These are phyloP conservation scores for Trichoderma oligosporum DNA, from an alignment of 2,329 filamentous ascomycete species.

Conservation along the genomic window DNA sequence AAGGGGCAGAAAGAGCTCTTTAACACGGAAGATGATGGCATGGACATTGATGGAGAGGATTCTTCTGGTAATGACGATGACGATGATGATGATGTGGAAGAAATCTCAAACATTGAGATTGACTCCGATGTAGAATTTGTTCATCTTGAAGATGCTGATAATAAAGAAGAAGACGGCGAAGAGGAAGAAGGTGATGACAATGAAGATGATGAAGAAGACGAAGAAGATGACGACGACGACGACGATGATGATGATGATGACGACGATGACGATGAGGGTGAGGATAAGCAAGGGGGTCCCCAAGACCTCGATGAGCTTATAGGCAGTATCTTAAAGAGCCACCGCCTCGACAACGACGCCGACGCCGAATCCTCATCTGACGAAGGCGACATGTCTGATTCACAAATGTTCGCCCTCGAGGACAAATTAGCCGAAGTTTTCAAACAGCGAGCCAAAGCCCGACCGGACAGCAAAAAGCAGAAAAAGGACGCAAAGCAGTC, in stretches of 20 bases:
- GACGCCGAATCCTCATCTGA: constrained; percentile 55
- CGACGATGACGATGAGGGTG: constrained; percentile 39
- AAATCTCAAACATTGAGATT: constrained; percentile 40
- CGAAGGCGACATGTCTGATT: constrained; percentile 87
- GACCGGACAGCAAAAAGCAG: constrained; percentile 70
- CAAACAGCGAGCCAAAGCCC: constrained; percentile 64
- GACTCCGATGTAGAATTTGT: constrained; percentile 50
- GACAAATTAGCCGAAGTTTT: constrained; percentile 81
- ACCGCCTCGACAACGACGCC: constrained; percentile 56
- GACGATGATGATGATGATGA: constrained; percentile 42
- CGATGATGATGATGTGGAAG: constrained; percentile 41
- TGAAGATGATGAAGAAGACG: constrained; percentile 39
- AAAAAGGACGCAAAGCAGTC: constrained; percentile 83
- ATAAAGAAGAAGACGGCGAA: constrained; percentile 38
- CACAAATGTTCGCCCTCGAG: constrained; percentile 90
- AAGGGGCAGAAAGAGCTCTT: constrained; percentile 86
- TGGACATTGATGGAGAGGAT: constrained; percentile 47
- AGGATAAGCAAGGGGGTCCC: constrained; percentile 42
- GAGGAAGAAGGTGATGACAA: constrained; percentile 46
- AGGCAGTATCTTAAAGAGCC: constrained; percentile 72
- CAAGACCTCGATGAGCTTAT: constrained; percentile 67
- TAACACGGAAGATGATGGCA: constrained; percentile 60
- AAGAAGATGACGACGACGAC: constrained; percentile 44
- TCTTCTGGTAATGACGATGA: constrained; percentile 43
- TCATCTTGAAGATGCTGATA: constrained; percentile 42